A percentile compares a stretch with the other conserved stretches of the same genome.
Evolutionary conservation across 1,139 yeast genomes (phyloP).

Genomic region (Yamadazyma diddensiae): DNA sequence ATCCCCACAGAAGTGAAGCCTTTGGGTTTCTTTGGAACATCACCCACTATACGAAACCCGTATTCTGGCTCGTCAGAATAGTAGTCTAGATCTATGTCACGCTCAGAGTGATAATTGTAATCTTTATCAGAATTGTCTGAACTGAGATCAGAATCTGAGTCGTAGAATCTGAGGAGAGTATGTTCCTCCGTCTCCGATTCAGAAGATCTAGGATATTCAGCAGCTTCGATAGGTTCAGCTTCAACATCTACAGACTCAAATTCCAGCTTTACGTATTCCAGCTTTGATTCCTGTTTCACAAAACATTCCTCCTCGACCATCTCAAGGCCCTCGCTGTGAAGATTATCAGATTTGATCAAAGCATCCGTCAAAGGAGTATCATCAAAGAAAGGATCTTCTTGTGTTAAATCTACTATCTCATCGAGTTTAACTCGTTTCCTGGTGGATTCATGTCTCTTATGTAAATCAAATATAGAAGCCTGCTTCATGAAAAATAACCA

Average conservation of each 20-base stretch:
- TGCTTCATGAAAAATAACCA: constrained; percentile 9
- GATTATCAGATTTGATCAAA: neutral
- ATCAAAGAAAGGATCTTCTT: constrained; percentile 7
- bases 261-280: neutral
- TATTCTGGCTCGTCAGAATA: constrained; percentile 12
- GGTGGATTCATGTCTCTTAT: neutral
- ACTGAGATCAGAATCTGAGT: constrained; percentile 13
- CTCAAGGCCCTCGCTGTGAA: neutral
- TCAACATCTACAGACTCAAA: no score
- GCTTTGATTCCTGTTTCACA: neutral
- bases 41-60: constrained; percentile 10
- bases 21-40: constrained; percentile 8
- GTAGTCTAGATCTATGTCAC: constrained; percentile 16
- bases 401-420: constrained; percentile 9
- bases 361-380: no score
- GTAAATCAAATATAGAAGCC: constrained; percentile 11
- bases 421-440: constrained; percentile 1
- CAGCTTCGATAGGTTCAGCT: no score
- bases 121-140: constrained; percentile 10
- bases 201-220: no score
- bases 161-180: constrained; percentile 12
- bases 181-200: no score
- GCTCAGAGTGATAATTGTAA: constrained; percentile 8
- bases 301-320: neutral
- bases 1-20: constrained; percentile 8